A percentile compares a stretch with the other conserved stretches of the same genome.
Conservation (phyloP, 2,329 filamentous ascomycete species). For the Calonectria ilicicola region DNA sequence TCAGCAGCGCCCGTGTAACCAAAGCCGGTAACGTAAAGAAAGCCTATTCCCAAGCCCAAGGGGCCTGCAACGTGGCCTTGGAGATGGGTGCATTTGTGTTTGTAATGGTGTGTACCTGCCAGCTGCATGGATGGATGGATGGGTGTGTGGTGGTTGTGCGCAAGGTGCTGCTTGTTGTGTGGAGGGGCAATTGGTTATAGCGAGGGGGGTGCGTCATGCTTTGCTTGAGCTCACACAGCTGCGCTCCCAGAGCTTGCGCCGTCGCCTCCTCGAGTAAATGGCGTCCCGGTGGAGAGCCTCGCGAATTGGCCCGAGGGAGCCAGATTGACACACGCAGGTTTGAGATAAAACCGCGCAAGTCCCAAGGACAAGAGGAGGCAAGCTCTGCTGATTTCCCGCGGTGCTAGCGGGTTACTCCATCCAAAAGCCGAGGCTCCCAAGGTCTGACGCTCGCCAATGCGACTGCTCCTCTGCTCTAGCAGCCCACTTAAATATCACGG, state of each 20-base stretch:
- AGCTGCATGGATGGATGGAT: not conserved
- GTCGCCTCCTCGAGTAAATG: not conserved
- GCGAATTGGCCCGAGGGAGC: slow-evolving; percentile 8
- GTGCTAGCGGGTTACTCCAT: slow-evolving; percentile 1
- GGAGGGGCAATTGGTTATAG: not conserved
- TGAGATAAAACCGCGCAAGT: not conserved
- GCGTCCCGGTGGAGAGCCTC: not conserved
- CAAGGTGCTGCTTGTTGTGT: not conserved
- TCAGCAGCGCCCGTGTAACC: slow-evolving; percentile 27
- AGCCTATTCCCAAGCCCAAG: slow-evolving; percentile 11
- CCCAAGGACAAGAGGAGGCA: not conserved
- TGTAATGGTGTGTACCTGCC: slow-evolving; percentile 21
- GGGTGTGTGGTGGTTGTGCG: not conserved
- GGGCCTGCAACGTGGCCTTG: slow-evolving; percentile 15
- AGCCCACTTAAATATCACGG: slow-evolving; percentile 1
- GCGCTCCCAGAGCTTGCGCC: not conserved
- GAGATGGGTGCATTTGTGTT: not conserved
- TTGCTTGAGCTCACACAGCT: not conserved
- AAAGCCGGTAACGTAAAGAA: slow-evolving; percentile 28
- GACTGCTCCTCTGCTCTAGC: not conserved
- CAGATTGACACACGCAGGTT: not conserved
- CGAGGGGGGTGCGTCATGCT: not conserved
- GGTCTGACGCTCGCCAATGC: not conserved
- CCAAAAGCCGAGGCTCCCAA: not conserved
- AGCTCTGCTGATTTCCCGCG: not conserved